Evolutionary conservation across 495 filamentous ascomycete species (phyloP).

Genomic region (Aspergillus carlsbadensis): DNA sequence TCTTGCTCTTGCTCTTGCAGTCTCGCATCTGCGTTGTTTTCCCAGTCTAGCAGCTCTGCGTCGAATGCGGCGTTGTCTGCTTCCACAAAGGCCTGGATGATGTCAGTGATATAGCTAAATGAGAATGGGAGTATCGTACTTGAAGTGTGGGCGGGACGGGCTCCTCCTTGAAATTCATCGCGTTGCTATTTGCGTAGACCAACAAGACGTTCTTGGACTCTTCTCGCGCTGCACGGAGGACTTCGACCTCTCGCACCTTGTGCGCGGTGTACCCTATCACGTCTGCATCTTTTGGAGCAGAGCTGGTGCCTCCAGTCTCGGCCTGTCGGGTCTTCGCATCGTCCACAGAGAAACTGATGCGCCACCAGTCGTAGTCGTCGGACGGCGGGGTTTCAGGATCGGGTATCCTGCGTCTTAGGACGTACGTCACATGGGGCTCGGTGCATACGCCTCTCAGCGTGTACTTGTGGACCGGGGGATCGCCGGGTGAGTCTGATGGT

Average conservation of each 20-base stretch:
- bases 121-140: constrained; percentile 25
- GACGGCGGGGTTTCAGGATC: constrained; percentile 12
- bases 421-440: constrained; percentile 49
- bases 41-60: constrained; percentile 36
- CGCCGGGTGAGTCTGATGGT: constrained; percentile 44
- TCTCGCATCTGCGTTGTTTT: neutral
- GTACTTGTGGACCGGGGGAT: constrained; percentile 47
- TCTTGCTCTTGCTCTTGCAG: neutral
- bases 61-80: constrained; percentile 49
- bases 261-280: constrained; percentile 44
- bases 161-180: constrained; percentile 32
- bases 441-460: constrained; percentile 54
- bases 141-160: constrained; percentile 38
- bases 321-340: constrained; percentile 44
- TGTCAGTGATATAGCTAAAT: constrained; percentile 10
- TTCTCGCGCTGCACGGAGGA: constrained; percentile 52
- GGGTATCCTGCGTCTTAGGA: constrained; percentile 31
- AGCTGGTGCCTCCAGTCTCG: constrained; percentile 22
- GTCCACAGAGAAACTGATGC: constrained; percentile 49
- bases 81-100: constrained; percentile 42
- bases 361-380: constrained; percentile 55
- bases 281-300: constrained; percentile 31
- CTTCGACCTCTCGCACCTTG: constrained; percentile 50
- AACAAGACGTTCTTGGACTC: constrained; percentile 47
- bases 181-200: constrained; percentile 52